These are phyloP conservation scores for Coriaria nepalensis DNA, from an alignment of 306 rosid genomes.

Conservation along the genomic window DNA sequence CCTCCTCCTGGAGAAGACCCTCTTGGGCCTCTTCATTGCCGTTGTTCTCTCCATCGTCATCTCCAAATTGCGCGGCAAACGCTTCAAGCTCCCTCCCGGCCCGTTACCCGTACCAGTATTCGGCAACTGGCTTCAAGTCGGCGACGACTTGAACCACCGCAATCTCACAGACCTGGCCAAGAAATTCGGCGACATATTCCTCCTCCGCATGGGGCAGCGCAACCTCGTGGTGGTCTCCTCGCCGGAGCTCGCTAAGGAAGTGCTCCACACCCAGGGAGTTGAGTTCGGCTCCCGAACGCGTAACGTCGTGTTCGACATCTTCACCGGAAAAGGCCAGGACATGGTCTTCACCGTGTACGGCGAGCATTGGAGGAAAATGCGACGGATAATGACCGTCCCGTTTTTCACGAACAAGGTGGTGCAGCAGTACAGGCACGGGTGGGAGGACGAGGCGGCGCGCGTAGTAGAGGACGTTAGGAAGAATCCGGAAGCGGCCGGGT, in stretches of 20 bases:
- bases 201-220: slow-evolving; percentile 90
- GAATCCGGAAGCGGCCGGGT: slow-evolving; percentile 27
- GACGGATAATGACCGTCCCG: slow-evolving; percentile 86
- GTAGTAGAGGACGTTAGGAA: slow-evolving; percentile 64
- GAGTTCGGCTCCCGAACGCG: slow-evolving; percentile 86
- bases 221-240: slow-evolving; percentile 68
- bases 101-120: slow-evolving; percentile 65
- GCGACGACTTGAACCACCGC: slow-evolving; percentile 89
- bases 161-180: slow-evolving; percentile 67
- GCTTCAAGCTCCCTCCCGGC: slow-evolving; percentile 82
- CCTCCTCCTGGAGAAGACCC: slow-evolving; percentile 71
- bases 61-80: slow-evolving; percentile 56
- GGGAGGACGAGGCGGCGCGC: slow-evolving; percentile 58
- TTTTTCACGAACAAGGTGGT: slow-evolving; percentile 90
- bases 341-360: slow-evolving; percentile 95
- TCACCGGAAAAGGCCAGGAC: slow-evolving; percentile 82
- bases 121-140: slow-evolving; percentile 94
- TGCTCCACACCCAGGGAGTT: slow-evolving; percentile 74
- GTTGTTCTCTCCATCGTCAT: slow-evolving; percentile 30
- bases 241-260: slow-evolving; percentile 81
- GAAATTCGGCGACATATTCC: slow-evolving; percentile 55
- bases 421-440: slow-evolving; percentile 63
- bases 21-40: slow-evolving; percentile 47
- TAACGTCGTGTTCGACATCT: slow-evolving; percentile 80
- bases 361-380: slow-evolving; percentile 90